These are phyloP conservation scores for Populus hybrid DNA, from an alignment of 441 rosid genomes.

Conservation along the genomic window DNA sequence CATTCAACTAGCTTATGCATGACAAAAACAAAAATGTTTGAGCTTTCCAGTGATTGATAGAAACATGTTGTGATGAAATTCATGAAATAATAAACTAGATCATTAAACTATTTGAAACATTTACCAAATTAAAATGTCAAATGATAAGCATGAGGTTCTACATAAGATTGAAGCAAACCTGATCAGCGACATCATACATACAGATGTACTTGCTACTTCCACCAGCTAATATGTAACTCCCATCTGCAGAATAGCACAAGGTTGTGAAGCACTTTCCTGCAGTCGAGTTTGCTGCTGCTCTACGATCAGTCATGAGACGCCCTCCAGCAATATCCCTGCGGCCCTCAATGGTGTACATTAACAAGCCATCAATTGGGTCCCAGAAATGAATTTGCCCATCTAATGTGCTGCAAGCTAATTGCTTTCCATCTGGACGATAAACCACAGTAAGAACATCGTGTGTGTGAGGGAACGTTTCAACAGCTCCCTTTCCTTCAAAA, in stretches of 20 bases:
- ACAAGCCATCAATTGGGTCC: constrained; percentile 83
- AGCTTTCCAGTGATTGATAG: background rate
- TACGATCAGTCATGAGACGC: constrained; percentile 84
- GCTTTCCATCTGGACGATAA: constrained; percentile 96
- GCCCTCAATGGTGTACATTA: constrained; percentile 96
- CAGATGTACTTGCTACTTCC: constrained; percentile 97
- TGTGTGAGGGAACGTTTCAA: constrained; percentile 83
- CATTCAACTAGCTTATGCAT: background rate
- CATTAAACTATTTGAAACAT: background rate
- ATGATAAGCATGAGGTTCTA: background rate
- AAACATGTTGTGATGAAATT: background rate
- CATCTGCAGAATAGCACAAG: constrained; percentile 93
- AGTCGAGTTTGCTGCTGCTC: constrained; percentile 91
- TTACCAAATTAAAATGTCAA: background rate
- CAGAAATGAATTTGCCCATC: constrained; percentile 98
- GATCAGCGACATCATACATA: constrained; percentile 95
- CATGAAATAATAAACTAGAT: background rate
- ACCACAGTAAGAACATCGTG: constrained; percentile 89
- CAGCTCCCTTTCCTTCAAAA: constrained; percentile 87
- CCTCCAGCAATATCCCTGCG: constrained; percentile 98
- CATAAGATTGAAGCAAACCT: constrained; percentile 46
- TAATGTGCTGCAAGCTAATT: constrained; percentile 84
- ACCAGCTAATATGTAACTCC: constrained; percentile 89
- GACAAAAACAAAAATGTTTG: background rate
- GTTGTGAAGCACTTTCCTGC: constrained; percentile 93